phyloP scores from a whole-genome alignment of 1,139 yeast genomes.

The Yamadazyma dushanensis region DNA sequence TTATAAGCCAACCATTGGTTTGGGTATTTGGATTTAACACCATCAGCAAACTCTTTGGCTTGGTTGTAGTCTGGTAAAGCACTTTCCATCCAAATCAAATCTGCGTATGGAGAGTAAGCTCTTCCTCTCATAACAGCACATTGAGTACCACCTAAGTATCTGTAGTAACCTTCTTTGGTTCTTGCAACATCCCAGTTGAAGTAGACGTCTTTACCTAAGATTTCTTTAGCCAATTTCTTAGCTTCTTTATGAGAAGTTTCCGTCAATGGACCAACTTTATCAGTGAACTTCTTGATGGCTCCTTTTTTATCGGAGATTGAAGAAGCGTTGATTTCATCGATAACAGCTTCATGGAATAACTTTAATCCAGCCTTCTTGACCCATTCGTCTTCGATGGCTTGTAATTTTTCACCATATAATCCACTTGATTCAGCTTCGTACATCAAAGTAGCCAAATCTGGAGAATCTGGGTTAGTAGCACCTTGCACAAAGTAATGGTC shows the following conservation, averaged over 20 bases:
- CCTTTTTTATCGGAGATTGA: conserved; percentile 61
- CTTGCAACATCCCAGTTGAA: conserved; percentile 97
- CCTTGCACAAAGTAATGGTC: conserved; percentile 94
- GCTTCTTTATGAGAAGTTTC: conserved; percentile 81
- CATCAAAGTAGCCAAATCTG: conserved; percentile 76
- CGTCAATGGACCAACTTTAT: conserved; percentile 72
- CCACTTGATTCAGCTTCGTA: conserved; percentile 79
- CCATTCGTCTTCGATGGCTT: conserved; percentile 82
- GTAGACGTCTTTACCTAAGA: conserved; percentile 81
- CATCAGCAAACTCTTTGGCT: conserved; percentile 93
- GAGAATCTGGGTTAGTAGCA: conserved; percentile 79
- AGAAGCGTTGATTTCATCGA: conserved; percentile 74
- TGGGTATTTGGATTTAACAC: conserved; percentile 80
- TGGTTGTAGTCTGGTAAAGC: conserved; percentile 92
- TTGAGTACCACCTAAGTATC: conserved; percentile 95
- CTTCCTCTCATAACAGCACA: conserved; percentile 98
- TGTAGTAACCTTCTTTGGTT: conserved; percentile 96
- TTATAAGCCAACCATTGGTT: conserved; percentile 95
- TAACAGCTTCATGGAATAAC: conserved; percentile 88
- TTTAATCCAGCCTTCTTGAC: conserved; percentile 77
- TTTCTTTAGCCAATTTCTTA: conserved; percentile 68
- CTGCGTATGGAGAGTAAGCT: conserved; percentile 93
- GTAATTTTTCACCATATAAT: conserved; percentile 67
- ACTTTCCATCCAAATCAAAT: conserved; percentile 98
- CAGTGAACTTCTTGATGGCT: conserved; percentile 65